Base-by-base conservation (phyloP, 2,329 filamentous ascomycete species). In the Zalaria sp. region DNA sequence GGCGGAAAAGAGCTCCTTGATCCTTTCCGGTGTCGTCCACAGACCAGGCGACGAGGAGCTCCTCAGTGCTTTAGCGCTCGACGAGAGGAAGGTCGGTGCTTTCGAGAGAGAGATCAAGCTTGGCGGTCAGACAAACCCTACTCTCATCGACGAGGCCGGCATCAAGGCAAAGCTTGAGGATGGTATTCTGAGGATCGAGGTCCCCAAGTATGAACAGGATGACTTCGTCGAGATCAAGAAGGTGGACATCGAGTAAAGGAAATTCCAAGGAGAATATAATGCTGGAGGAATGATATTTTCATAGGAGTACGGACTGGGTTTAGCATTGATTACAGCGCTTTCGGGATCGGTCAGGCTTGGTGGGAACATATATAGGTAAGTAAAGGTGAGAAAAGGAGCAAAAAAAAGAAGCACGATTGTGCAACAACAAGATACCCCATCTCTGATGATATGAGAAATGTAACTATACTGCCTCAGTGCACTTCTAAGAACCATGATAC, bases 111-210 rank as follows among this genome's bases (percentile, higher is more conserved):
- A 73, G 52, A 66, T 93, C 38, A 68, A 70, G 27, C 66, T 93
- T 26, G 70, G 65, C 10, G 71, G 65, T 38, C 53, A 65, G 40
- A 64, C 66, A 5, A 68, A 68, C 27, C 73, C 74, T 27, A 76
- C 78, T 5, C 69, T 72, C 47, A 66, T 91, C 10, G 79, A 87
- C 51, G 73, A 68, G 1, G 71, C 79, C 38, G 68, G 62, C 25
- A 89, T 91, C 54, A 72, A 68, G 2, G 83, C 84, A 3, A 85
- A 77, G 63, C 70, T 93, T 62, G 81, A 86, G 58, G 81, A 91
- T 55, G 85, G 85, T 4, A 65, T 93, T 1, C 59, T 93, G 50
- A 67, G 79, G 31, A 69, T 93, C n/a, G 77, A 74, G n/a, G 75
- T 93, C 2, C 83, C 83, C 5, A 88, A 86, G 66, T 53, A 74